Evolutionary conservation across 1,284 basidiomycete genomes (phyloP), one percentile per base, ranked within the genome.

Genomic region (Phylloboletellus chloephorus): DNA sequence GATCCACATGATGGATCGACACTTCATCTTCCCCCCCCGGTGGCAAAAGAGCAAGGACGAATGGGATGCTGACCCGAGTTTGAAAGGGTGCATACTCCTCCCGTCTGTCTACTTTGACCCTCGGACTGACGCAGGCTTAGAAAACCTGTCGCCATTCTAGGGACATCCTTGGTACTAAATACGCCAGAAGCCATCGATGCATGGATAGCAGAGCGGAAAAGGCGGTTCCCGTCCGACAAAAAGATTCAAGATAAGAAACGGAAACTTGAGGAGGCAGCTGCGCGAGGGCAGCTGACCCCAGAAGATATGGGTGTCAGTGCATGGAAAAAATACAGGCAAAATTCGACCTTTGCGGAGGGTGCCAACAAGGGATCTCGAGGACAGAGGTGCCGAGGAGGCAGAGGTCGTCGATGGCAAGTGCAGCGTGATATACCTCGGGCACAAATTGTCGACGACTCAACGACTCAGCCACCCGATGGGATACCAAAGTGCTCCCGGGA

Each of bases 1-100:
- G 58, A 72, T 74, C 15, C 92, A 95, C 59, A 88, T 84, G 76
- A 92, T 91, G 79, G 92, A 95, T 58, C 71, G 90, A 15, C 92
- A 94, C 63, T 68, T 94, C 36, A 82, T 93, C 37, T 92, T 81
- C 52, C 85, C 86, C 12, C 72, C 75, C 31, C 83, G 78, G 15
- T 87, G 85, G 78, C 73, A 86, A 37, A 74, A 79, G 44, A 72
- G 71, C 48, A 76, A 73, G 49, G 73, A 67, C 46, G 80, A 80
- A 34, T 85, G 84, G 78, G 86, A 89, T 56, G 76, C 82, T 4
- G 83, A 86, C 61, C 83, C 80, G 13, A 81, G 76, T 63, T 66
- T 85, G 43, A 84, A 76, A 65, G 81, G 82, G 85, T 83, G 51
- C 44, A 63, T 43, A 5, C 7, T 7, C 20, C 22, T 40, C 9